Evolutionary conservation across 805 yeast species (phyloP).

Genomic region (Wickerhamiella occidentalis): DNA sequence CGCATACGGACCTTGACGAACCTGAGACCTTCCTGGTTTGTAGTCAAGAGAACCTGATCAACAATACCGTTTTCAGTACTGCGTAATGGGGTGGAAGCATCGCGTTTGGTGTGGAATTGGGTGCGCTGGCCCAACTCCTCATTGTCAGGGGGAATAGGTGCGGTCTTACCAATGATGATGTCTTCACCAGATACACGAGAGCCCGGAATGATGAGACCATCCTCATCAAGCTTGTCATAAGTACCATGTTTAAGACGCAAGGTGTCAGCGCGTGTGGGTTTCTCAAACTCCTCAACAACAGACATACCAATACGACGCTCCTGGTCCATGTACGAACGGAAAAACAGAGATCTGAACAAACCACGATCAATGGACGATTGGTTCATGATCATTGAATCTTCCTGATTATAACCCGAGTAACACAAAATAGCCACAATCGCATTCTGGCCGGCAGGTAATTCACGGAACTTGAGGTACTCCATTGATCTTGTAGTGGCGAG

Average conservation of each 20-base stretch:
- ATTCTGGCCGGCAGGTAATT: conserved; percentile 97
- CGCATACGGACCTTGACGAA: conserved; percentile 98
- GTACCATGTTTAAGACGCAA: conserved; percentile 95
- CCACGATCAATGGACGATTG: conserved; percentile 97
- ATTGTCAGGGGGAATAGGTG: conserved; percentile 98
- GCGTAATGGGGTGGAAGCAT: conserved; percentile 94
- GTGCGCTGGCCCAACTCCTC: conserved; percentile 98
- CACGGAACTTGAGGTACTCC: conserved; percentile 96
- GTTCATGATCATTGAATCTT: conserved; percentile 99
- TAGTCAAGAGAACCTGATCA: conserved; percentile 91
- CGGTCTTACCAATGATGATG: conserved; percentile 95
- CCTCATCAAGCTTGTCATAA: conserved; percentile 94
- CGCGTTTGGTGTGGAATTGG: conserved; percentile 95
- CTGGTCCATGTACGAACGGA: conserved; percentile 96
- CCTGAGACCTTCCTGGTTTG: conserved; percentile 95
- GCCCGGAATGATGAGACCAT: conserved; percentile 96
- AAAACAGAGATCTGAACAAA: conserved; percentile 85
- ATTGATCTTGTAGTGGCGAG: conserved; percentile 94
- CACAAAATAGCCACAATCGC: conserved; percentile 97
- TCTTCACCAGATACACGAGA: conserved; percentile 98
- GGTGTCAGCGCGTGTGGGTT: conserved; percentile 90
- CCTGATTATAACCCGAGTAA: conserved; percentile 97
- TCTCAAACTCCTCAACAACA: conserved; percentile 93
- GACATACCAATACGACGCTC: conserved; percentile 98
- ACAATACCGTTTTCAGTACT: conserved; percentile 97